phyloP scores from a whole-genome alignment of 2,329 filamentous ascomycete species.

The Bimuria novae-zelandiae region DNA sequence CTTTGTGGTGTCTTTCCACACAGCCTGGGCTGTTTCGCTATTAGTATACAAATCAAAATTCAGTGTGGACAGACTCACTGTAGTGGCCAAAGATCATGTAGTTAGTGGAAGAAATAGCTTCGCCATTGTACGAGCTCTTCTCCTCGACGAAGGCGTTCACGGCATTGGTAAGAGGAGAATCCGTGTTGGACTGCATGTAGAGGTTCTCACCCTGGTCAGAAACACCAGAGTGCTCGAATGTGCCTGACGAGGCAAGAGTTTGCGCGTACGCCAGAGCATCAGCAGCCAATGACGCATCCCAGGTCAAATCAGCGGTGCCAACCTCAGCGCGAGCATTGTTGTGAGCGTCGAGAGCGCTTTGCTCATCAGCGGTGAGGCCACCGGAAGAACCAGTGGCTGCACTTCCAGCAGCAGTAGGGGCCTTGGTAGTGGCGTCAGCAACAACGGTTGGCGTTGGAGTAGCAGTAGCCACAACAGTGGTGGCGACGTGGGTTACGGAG shows the following conservation, averaged over 20 bases:
- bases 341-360: constrained; percentile 5
- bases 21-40: not conserved
- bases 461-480: not conserved
- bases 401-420: not conserved
- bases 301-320: constrained; percentile 3
- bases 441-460: not conserved
- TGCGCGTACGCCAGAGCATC: constrained; percentile 4
- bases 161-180: constrained; percentile 4
- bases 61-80: not conserved
- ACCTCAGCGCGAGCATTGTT: constrained; percentile 9
- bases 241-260: not conserved
- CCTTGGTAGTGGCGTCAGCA: not conserved
- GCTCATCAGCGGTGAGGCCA: constrained; percentile 5
- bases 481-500: not conserved
- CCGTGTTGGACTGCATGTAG: constrained; percentile 1
- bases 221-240: constrained; percentile 7
- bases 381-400: not conserved
- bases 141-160: constrained; percentile 2
- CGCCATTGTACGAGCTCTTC: constrained; percentile 6
- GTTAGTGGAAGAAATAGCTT: constrained; percentile 4
- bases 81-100: constrained; percentile 8
- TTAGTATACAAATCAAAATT: not conserved
- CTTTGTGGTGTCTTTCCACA: constrained; percentile 9
- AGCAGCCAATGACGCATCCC: not conserved
- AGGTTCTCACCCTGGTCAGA: constrained; percentile 9